Percentiles rank a stretch among this genome's conserved stretches.
Evolutionary conservation across 2,329 filamentous ascomycete species (phyloP).

Genomic region (Fusarium denticulatum): DNA sequence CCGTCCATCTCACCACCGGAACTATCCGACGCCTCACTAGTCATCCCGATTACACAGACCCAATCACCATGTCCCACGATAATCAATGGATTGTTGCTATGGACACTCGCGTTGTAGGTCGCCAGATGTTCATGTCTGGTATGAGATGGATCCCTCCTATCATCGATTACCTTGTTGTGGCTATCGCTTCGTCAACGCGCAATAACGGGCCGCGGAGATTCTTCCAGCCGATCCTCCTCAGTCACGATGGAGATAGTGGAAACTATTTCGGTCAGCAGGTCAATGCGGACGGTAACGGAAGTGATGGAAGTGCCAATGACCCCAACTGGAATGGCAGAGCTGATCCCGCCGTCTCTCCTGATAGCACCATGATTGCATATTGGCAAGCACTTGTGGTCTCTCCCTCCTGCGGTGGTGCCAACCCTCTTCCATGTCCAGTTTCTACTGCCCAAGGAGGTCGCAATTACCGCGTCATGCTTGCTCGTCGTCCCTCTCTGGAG

Average conservation of each 20-base stretch:
- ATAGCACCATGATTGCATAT: conserved; percentile 55
- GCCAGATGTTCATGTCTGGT: conserved; percentile 53
- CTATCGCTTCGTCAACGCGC: conserved; percentile 51
- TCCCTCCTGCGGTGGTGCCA: conserved; percentile 55
- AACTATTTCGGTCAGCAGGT: conserved; percentile 56
- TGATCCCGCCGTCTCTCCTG: conserved; percentile 54
- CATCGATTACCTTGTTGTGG: conserved; percentile 48
- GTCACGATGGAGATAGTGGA: conserved; percentile 56
- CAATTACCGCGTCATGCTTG: conserved; percentile 55
- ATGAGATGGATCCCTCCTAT: conserved; percentile 56
- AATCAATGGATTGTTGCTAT: conserved; percentile 55
- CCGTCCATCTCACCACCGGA: conserved; percentile 53
- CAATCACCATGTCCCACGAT: conserved; percentile 54
- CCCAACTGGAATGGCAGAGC: conserved; percentile 60
- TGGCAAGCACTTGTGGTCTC: conserved; percentile 47
- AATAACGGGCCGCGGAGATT: conserved; percentile 58
- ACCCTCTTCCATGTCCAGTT: conserved; percentile 53
- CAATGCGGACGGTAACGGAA: conserved; percentile 51
- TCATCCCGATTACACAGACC: conserved; percentile 57
- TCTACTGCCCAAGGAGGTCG: conserved; percentile 54
- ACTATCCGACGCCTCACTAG: conserved; percentile 53
- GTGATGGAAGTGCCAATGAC: conserved; percentile 52
- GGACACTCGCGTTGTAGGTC: conserved; percentile 54
- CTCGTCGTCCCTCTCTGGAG: conserved; percentile 46
- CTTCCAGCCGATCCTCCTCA: conserved; percentile 57